Base-by-base conservation (phyloP, 1,139 yeast species). In the Blastobotrys indianensis region DNA sequence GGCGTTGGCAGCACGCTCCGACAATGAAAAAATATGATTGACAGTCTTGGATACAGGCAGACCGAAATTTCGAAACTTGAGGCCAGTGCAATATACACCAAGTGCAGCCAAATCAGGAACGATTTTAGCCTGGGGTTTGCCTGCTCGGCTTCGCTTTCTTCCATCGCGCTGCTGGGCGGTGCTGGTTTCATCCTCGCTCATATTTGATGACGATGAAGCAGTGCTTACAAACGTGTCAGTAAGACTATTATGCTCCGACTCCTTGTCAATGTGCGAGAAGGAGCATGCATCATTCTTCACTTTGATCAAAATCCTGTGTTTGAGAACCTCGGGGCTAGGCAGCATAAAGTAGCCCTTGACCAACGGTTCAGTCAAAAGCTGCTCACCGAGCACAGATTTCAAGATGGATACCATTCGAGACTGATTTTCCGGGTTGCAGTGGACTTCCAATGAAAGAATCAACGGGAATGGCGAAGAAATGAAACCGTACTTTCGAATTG, bases 21-120 rank as follows among this genome's bases (percentile, higher is more conserved):
- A 82, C 49, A 94, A 73, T 1, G 97, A 88, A 60, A 90, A 92
- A 49, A 90, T 80, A 63, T 90, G 97, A 54, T 84, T 84, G 48
- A 66, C 70, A 0, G 85, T 76, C 59, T 88, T 87, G 0, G 96
- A 85, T 56, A 85, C 94, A 0, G 96, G 95, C 32, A 86, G 68
- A 0, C 95, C 80, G 58, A 88, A 87, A 61, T 87, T 87, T 28
- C 85, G 71, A 60, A 84, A 90, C 58, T 83, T 86, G 32, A 79
- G 61, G 0, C 97, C 97, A 52, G 80, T 79, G 47, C 82, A 52
- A 65, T 85, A 78, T 49, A 87, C 72, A 28, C 86, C 82, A 55
- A 90, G 65, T 1, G 65, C 70, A 41, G 85, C 76, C 8, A 92
- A 64, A 41, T 75, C 80, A 1, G 73, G 69, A 1, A 69, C 59